These are phyloP conservation scores for Dendrobium catenatum DNA, from an alignment of 106 monocot genomes.

Conservation along the genomic window DNA sequence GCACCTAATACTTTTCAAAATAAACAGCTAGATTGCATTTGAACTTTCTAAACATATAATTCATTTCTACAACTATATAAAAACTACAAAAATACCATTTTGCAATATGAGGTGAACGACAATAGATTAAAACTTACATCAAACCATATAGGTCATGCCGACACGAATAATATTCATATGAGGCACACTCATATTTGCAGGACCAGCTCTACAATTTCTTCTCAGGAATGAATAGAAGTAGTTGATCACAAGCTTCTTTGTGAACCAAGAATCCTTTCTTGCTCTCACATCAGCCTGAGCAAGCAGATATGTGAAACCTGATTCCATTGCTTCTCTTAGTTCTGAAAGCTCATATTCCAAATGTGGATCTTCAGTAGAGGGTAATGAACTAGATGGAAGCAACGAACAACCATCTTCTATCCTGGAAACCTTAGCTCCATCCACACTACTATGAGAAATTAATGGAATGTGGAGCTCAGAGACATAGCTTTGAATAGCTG, in stretches of 20 bases:
- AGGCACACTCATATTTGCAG: constrained; percentile 58
- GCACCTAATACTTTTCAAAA: too few species aligned
- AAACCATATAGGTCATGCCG: constrained; percentile 86
- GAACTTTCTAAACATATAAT: too few species aligned
- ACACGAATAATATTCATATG: constrained; percentile 69
- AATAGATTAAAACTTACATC: constrained; percentile 2
- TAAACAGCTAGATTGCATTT: too few species aligned
- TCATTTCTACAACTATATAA: too few species aligned
- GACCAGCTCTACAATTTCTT: constrained; percentile 72
- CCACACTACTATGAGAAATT: constrained; percentile 17
- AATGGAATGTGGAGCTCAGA: constrained; percentile 52
- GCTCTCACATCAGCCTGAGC: constrained; percentile 79
- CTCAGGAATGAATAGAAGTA: constrained; percentile 80
- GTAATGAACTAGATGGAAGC: constrained; percentile 32
- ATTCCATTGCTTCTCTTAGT: constrained; percentile 65
- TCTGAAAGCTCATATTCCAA: constrained; percentile 74
- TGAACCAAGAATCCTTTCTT: constrained; percentile 66
- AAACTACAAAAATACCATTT: too few species aligned
- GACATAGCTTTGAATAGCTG: constrained; percentile 3
- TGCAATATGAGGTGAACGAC: too few species aligned
- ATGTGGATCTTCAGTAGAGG: constrained; percentile 49
- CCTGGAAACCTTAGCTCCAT: background rate
- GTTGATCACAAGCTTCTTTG: constrained; percentile 74
- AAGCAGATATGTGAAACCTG: constrained; percentile 74
- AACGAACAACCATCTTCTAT: background rate